Conservation (phyloP, 2,329 filamentous ascomycete species). For the Lachnellula arida region DNA sequence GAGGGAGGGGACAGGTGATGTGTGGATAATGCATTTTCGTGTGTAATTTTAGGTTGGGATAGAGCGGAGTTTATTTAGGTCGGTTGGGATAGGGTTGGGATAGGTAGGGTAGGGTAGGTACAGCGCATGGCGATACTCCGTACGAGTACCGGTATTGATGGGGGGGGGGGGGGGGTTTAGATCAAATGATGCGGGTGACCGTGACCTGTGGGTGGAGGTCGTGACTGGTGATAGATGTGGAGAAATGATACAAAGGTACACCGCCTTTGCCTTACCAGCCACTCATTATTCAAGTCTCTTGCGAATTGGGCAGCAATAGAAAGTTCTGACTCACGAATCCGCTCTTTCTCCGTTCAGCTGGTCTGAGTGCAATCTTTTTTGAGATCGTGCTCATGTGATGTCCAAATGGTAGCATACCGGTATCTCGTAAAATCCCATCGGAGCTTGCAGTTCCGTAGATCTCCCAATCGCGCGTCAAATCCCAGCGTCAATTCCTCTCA, state of each 20-base stretch:
- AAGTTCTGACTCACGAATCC: not conserved
- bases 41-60: not conserved
- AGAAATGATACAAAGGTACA: not conserved
- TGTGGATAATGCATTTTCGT: not conserved
- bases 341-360: not conserved
- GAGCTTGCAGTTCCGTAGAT: not conserved
- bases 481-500: not conserved
- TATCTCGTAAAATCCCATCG: not conserved
- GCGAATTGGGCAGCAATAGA: not conserved
- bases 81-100: not conserved
- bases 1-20: not conserved
- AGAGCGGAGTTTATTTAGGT: not conserved
- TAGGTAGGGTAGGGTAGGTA: not conserved
- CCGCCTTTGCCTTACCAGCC: not conserved
- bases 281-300: not conserved
- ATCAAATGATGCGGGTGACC: not conserved
- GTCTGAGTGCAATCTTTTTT: no score
- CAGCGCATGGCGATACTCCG: not conserved
- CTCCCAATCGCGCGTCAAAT: slow-evolving; percentile 12
- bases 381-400: not conserved
- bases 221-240: not conserved
- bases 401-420: not conserved
- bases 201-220: not conserved
- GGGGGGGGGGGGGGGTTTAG: not conserved
- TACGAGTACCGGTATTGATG: no score